phyloP scores from a whole-genome alignment of 148 eudicot genomes.

The Vaccinium corymbosum region DNA sequence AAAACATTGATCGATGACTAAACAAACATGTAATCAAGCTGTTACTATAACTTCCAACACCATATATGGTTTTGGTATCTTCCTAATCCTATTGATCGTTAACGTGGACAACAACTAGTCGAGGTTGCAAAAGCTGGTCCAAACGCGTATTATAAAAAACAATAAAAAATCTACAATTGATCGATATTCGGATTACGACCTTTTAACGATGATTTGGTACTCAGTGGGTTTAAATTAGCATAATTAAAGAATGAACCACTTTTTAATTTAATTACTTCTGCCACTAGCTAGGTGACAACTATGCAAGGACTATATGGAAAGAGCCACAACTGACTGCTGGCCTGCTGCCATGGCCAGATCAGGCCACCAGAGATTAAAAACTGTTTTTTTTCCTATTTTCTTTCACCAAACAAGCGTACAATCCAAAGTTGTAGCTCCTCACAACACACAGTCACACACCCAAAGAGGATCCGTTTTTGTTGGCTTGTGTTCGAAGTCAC shows the following conservation, averaged over 20 bases:
- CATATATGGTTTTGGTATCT: no score
- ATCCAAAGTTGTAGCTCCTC: neutral
- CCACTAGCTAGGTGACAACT: neutral
- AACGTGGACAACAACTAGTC: no score
- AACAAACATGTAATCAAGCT: no score
- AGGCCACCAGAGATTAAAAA: neutral
- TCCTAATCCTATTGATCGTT: no score
- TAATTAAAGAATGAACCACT: neutral
- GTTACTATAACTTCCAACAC: no score
- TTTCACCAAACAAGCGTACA: neutral
- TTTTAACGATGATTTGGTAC: neutral
- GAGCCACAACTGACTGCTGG: neutral
- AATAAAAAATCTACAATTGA: no score
- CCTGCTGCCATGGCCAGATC: neutral
- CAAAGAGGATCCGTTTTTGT: neutral
- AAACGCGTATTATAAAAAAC: no score
- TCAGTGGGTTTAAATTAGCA: neutral
- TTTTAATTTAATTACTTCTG: neutral
- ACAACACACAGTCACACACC: neutral
- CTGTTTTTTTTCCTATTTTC: neutral
- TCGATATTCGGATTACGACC: neutral
- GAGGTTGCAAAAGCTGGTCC: no score
- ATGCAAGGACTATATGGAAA: neutral
- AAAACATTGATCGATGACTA: no score
- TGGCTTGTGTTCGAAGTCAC: neutral